Evolutionary conservation across 495 filamentous ascomycete species (phyloP).

Genomic region (Penicillium turbatum): DNA sequence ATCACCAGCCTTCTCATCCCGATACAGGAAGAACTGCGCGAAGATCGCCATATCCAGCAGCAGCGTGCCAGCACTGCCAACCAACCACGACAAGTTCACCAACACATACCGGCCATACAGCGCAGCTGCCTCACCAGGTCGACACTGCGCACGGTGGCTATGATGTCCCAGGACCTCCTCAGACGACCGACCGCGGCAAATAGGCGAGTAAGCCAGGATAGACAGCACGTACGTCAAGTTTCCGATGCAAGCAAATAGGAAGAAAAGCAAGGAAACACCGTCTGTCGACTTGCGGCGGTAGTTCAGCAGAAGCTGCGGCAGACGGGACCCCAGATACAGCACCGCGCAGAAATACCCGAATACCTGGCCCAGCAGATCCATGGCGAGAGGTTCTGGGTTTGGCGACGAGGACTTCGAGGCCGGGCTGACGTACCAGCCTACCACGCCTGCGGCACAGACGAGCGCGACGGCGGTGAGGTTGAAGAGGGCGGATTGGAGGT

Average conservation of each 20-base stretch:
- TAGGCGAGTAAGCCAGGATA: constrained; percentile 83
- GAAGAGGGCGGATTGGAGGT: constrained; percentile 60
- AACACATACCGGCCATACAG: constrained; percentile 76
- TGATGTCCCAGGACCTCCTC: constrained; percentile 8
- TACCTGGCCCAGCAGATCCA: constrained; percentile 74
- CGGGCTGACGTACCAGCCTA: constrained; percentile 77
- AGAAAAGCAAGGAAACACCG: constrained; percentile 87
- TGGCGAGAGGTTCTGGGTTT: constrained; percentile 41
- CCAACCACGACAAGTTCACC: constrained; percentile 84
- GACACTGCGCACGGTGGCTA: constrained; percentile 36
- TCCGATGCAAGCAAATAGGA: constrained; percentile 91
- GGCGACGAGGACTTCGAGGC: constrained; percentile 24
- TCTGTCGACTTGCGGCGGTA: constrained; percentile 85
- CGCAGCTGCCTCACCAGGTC: constrained; percentile 47
- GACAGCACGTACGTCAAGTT: constrained; percentile 88
- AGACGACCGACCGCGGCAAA: constrained; percentile 32
- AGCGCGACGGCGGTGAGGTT: constrained; percentile 68
- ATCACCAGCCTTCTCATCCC: constrained; percentile 30
- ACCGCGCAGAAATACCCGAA: constrained; percentile 83
- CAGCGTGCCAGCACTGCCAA: constrained; percentile 84
- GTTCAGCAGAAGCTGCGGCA: constrained; percentile 89
- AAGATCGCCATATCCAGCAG: constrained; percentile 82
- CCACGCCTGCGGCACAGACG: constrained; percentile 74
- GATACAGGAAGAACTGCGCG: constrained; percentile 85
- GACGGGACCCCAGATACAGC: constrained; percentile 80